These are phyloP conservation scores for Pochonia chlamydosporia DNA, from an alignment of 2,329 filamentous ascomycete species.

Conservation along the genomic window DNA sequence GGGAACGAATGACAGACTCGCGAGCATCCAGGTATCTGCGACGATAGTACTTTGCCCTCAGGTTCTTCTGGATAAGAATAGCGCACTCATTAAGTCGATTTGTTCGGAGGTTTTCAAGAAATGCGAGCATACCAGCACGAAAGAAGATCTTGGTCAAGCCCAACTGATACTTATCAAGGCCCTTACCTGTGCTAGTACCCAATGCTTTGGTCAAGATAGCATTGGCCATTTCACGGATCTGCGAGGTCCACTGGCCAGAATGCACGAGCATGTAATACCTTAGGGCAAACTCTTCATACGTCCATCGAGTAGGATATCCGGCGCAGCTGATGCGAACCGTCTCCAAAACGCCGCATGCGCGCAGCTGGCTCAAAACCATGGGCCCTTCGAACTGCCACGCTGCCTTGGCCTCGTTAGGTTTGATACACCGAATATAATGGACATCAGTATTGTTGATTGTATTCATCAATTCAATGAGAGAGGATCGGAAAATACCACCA, in stretches of 20 bases:
- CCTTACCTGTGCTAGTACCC: slow-evolving; percentile 67
- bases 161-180: slow-evolving; percentile 91
- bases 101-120: slow-evolving; percentile 90
- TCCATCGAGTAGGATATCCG: slow-evolving; percentile 96
- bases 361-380: slow-evolving; percentile 95
- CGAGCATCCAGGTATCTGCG: slow-evolving; percentile 85
- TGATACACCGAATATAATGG: slow-evolving; percentile 98
- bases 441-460: slow-evolving; percentile 98
- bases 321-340: slow-evolving; percentile 97
- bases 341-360: slow-evolving; percentile 97
- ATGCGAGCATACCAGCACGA: slow-evolving; percentile 96
- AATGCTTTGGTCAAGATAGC: slow-evolving; percentile 85
- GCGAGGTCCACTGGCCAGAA: slow-evolving; percentile 83
- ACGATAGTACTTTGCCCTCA: slow-evolving; percentile 91
- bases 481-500: slow-evolving; percentile 97
- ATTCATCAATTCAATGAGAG: slow-evolving; percentile 93
- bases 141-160: slow-evolving; percentile 99
- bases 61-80: slow-evolving; percentile 97
- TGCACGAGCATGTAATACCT: slow-evolving; percentile 97
- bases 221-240: slow-evolving; percentile 91
- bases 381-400: slow-evolving; percentile 98
- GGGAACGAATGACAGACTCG: slow-evolving; percentile 71
- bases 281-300: slow-evolving; percentile 95
- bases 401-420: slow-evolving; percentile 94
- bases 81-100: slow-evolving; percentile 87